Evolutionary conservation across 108 stramenopile species (phyloP), one percentile per base, ranked within the genome.

Genomic region (Cyclotella cryptica): DNA sequence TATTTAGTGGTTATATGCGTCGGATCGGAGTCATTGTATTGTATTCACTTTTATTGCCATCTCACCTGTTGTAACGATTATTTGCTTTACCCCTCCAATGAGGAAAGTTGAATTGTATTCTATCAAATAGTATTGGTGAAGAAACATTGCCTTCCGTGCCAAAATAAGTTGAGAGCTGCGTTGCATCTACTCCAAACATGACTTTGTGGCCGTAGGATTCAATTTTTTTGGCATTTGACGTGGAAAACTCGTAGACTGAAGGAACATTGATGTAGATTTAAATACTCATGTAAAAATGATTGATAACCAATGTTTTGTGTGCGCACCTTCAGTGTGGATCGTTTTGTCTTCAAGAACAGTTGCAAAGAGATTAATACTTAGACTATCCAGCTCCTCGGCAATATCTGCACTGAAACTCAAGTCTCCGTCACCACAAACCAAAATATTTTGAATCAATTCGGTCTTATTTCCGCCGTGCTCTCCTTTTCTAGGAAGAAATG

Each of bases 1-100:
- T 30, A 46, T 24, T 49, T 35, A 69, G 35, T 22, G 65, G 1
- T 43, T n/a, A n/a, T n/a, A n/a, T n/a, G n/a, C n/a, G n/a, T n/a
- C n/a, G n/a, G n/a, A n/a, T n/a, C n/a, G 22, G 14, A 60, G 41
- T 60, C 0, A 14, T 35, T 72, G 17, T 22, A 42, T 10, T n/a
- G 24, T n/a, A 35, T 22, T 21, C 49, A 19, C 17, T 64, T 0
- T 0, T 35, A 17, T 51, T 26, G 24, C 15, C 11, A 28, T 55
- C 76, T 77, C 60, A 77, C 68, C 93, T 86, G 69, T 94, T 94
- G 69, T 85, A 71, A 57, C 88, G 70, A 55, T 87, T 74, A 55
- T 94, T 94, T 9, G 90, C 75, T 82, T 94, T 94, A 40, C 93
- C 93, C 47, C 78, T 73, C 93, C 93, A 94, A 78, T 94, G 93